These are phyloP conservation scores for Leptoxyphium fumago DNA, from an alignment of 2,329 filamentous ascomycete genomes.

Conservation along the genomic window DNA sequence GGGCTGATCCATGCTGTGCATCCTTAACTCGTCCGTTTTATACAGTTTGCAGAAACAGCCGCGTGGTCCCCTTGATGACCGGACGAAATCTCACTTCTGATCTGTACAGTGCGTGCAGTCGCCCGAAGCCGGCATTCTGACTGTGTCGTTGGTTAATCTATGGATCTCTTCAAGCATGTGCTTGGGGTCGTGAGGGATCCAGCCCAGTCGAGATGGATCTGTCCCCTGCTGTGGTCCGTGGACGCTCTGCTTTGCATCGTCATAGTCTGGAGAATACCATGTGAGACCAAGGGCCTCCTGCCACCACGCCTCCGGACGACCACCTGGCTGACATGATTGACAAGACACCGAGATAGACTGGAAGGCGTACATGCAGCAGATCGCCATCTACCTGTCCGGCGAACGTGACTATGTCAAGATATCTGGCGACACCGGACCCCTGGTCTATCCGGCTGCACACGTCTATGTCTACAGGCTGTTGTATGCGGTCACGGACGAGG, in stretches of 20 bases:
- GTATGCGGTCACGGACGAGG: constrained; percentile 62
- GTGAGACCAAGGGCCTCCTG: constrained; percentile 36
- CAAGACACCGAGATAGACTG: constrained; percentile 96
- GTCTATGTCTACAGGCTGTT: constrained; percentile 79
- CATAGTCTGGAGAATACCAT: constrained; percentile 70
- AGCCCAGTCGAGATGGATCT: constrained; percentile 46
- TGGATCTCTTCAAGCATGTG: constrained; percentile 23
- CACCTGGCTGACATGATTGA: constrained; percentile 1
- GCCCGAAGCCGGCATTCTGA: too few relatives aligned
- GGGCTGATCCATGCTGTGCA: too few relatives aligned
- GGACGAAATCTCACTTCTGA: too few relatives aligned
- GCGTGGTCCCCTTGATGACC: too few relatives aligned
- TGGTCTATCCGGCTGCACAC: constrained; percentile 90
- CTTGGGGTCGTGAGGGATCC: constrained; percentile 36
- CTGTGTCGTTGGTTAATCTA: constrained; percentile 3
- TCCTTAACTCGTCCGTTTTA: too few relatives aligned
- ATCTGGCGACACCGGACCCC: constrained; percentile 73
- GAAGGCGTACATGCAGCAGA: constrained; percentile 91
- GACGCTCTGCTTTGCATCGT: constrained; percentile 59
- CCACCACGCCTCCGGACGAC: neutral
- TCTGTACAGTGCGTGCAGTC: too few relatives aligned
- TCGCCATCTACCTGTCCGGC: constrained; percentile 62
- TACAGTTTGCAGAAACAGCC: too few relatives aligned
- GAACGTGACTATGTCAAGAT: constrained; percentile 82
- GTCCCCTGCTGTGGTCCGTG: constrained; percentile 49